phyloP scores from a whole-genome alignment of 495 filamentous ascomycete genomes.

The Staphylotrichum tortipilum region DNA sequence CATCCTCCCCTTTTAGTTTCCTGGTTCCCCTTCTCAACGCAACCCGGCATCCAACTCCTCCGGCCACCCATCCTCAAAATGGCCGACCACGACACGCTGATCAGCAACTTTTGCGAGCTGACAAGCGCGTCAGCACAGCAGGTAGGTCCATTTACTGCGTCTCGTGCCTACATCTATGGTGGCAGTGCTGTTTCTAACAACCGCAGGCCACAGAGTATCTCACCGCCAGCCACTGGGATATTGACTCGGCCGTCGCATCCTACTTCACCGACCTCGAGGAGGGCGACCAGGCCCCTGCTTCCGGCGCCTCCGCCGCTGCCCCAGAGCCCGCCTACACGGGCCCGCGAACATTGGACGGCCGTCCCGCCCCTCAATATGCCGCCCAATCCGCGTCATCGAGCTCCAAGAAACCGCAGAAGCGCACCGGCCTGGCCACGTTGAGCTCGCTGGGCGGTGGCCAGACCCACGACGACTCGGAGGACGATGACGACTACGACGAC shows the following conservation, averaged over 20 bases:
- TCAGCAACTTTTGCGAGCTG: constrained; percentile 64
- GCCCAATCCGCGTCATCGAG: constrained; percentile 29
- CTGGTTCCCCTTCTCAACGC: not conserved
- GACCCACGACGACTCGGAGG: constrained; percentile 49
- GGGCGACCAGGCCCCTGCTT: constrained; percentile 16
- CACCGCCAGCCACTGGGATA: constrained; percentile 56
- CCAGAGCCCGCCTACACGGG: constrained; percentile 40
- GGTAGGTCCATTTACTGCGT: constrained; percentile 37
- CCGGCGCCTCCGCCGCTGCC: constrained; percentile 12
- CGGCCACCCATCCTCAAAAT: constrained; percentile 18
- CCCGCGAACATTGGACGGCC: constrained; percentile 47
- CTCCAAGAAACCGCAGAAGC: constrained; percentile 35
- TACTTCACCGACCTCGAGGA: constrained; percentile 67
- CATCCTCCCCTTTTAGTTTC: too few relatives aligned
- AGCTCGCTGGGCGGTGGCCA: constrained; percentile 44
- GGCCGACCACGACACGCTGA: constrained; percentile 57
- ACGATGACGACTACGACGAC: constrained; percentile 52
- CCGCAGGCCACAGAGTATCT: constrained; percentile 64
- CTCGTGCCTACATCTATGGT: not conserved
- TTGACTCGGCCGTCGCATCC: constrained; percentile 56
- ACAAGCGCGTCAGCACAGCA: constrained; percentile 56
- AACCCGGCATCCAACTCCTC: too few relatives aligned
- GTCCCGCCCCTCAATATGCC: constrained; percentile 40
- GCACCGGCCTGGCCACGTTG: constrained; percentile 48
- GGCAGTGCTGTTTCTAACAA: not conserved